Conservation (phyloP, 2,329 filamentous ascomycete species). For the Pyricularia sp. region DNA sequence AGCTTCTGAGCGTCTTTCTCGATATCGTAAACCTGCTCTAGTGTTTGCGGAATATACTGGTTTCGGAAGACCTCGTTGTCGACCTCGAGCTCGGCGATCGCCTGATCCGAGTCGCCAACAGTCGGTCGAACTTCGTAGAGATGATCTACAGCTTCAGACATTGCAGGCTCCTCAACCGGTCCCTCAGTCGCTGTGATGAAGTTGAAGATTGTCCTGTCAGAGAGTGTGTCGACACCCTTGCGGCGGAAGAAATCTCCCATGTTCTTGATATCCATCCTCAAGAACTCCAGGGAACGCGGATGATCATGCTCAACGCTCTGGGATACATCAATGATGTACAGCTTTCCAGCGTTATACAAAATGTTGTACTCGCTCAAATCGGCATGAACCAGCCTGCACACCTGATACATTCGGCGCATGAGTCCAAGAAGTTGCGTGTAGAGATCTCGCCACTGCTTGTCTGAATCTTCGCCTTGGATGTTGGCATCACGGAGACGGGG, state of each 20-base stretch:
- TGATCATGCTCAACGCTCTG: constrained; percentile 97
- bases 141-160: constrained; percentile 44
- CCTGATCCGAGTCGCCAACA: constrained; percentile 19
- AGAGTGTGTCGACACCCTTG: constrained; percentile 68
- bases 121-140: constrained; percentile 47
- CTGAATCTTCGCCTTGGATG: constrained; percentile 51
- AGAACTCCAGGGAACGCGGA: constrained; percentile 78
- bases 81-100: constrained; percentile 49
- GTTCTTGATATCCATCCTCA: constrained; percentile 98
- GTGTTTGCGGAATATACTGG: constrained; percentile 90
- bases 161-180: constrained; percentile 42
- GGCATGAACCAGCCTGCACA: constrained; percentile 83
- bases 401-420: constrained; percentile 89
- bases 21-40: constrained; percentile 93
- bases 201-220: constrained; percentile 68
- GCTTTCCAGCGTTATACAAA: constrained; percentile 66
- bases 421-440: constrained; percentile 77
- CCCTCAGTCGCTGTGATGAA: constrained; percentile 61
- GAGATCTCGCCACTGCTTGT: constrained; percentile 60
- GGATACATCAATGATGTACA: constrained; percentile 95
- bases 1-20: constrained; percentile 79
- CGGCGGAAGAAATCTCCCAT: constrained; percentile 83
- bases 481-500: constrained; percentile 80
- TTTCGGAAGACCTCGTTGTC: constrained; percentile 90
- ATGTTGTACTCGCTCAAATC: constrained; percentile 98